Conservation (phyloP, 345 rosid species). For the Moricandia arvensis region DNA sequence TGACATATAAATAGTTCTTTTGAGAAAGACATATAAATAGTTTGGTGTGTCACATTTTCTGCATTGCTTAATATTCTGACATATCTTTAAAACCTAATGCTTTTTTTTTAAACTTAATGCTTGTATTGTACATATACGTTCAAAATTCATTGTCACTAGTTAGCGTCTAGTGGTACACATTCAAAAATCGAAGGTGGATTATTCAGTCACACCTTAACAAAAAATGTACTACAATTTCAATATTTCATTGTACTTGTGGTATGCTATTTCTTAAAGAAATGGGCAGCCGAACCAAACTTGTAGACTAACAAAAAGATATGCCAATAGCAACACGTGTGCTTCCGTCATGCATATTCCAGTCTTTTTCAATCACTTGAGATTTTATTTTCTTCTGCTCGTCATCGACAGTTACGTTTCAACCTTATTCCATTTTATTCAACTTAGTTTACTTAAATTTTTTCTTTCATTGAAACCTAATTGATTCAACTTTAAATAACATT, state of each 20-base stretch:
- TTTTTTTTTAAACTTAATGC: neutral
- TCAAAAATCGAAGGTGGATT: neutral
- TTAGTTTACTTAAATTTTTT: slow-evolving; percentile 9
- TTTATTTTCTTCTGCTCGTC: neutral
- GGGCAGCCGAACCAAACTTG: slow-evolving; percentile 26
- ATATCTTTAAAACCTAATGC: neutral
- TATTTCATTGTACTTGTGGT: neutral
- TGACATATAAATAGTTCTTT: neutral
- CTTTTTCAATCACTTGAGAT: neutral
- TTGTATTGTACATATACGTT: neutral
- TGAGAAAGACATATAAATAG: neutral
- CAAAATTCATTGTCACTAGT: neutral
- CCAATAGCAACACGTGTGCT: slow-evolving; percentile 24
- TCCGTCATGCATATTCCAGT: slow-evolving; percentile 20
- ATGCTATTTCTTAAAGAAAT: neutral
- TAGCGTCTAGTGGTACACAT: neutral
- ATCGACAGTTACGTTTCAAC: slow-evolving; percentile 31
- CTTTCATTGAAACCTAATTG: slow-evolving; percentile 7
- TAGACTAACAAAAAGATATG: slow-evolving; percentile 8
- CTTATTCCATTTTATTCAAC: slow-evolving; percentile 21
- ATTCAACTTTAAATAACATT: slow-evolving; percentile 20
- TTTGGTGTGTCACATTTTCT: neutral
- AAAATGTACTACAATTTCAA: neutral
- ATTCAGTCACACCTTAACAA: neutral
- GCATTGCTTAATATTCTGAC: neutral